phyloP scores from a whole-genome alignment of 164 flowering plant species.

The Hamamelis virginiana region DNA sequence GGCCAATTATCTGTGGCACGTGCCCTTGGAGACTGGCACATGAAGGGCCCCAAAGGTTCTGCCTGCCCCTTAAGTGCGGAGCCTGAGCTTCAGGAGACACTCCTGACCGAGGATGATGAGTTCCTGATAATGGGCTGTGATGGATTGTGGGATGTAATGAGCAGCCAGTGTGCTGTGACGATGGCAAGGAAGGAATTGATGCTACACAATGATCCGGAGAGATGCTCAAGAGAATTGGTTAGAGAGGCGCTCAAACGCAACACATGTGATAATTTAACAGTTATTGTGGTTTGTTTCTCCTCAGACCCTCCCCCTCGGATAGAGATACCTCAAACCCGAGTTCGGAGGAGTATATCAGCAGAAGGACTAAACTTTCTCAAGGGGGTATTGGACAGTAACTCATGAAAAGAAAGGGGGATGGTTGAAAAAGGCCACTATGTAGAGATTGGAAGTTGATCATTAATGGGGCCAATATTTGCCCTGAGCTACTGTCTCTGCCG shows the following conservation, averaged over 20 bases:
- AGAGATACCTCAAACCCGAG: slow-evolving; percentile 54
- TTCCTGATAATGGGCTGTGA: slow-evolving; percentile 92
- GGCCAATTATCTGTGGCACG: slow-evolving; percentile 95
- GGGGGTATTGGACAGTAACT: slow-evolving; percentile 61
- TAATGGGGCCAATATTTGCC: neutral
- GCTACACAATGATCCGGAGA: slow-evolving; percentile 87
- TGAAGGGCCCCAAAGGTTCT: slow-evolving; percentile 86
- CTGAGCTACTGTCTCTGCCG: neutral
- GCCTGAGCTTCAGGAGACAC: slow-evolving; percentile 73
- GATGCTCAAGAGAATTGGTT: slow-evolving; percentile 80
- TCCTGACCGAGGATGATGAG: slow-evolving; percentile 79
- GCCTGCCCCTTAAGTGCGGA: slow-evolving; percentile 84
- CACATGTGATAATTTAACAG: slow-evolving; percentile 83
- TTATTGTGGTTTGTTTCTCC: slow-evolving; percentile 82
- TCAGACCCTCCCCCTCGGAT: slow-evolving; percentile 80
- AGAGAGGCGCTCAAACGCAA: slow-evolving; percentile 84
- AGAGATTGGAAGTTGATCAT: neutral
- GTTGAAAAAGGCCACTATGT: neutral
- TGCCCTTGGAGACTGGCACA: slow-evolving; percentile 99
- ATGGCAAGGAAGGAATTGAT: slow-evolving; percentile 79
- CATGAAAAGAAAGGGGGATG: slow-evolving; percentile 11
- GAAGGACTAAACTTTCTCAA: slow-evolving; percentile 78
- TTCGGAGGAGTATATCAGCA: slow-evolving; percentile 76
- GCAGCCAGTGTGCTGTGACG: slow-evolving; percentile 92
- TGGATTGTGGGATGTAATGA: slow-evolving; percentile 98